A percentile compares a stretch with the other conserved stretches of the same genome.
phyloP scores from a whole-genome alignment of 1,139 yeast species.

The Protomyces pachydermus region DNA sequence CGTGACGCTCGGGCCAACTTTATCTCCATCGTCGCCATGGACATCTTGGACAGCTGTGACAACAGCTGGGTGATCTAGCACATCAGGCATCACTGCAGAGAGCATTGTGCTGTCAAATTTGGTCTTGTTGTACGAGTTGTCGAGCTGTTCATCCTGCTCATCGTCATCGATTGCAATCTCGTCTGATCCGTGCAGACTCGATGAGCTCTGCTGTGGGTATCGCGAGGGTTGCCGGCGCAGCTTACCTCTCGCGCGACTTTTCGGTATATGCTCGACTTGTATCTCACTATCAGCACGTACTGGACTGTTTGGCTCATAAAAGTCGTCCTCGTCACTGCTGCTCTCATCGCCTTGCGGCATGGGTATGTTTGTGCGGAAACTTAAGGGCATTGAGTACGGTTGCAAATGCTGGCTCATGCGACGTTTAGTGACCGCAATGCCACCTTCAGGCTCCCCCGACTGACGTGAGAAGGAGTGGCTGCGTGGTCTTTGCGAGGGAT shows the following conservation, averaged over 20 bases:
- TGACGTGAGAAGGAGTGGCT: not conserved
- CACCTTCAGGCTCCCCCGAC: not conserved
- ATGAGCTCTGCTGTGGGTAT: not conserved
- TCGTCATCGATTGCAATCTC: not conserved
- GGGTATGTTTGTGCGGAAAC: conserved; percentile 18
- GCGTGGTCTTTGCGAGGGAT: not conserved
- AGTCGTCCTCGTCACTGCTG: conserved; percentile 9
- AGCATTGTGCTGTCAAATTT: not conserved
- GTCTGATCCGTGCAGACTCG: not conserved
- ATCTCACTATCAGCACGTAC: not conserved
- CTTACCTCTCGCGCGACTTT: not conserved
- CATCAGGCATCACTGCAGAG: not conserved
- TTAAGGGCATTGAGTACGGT: conserved; percentile 10
- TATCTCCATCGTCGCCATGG: not conserved
- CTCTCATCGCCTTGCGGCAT: conserved; percentile 20
- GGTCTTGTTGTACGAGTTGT: not conserved
- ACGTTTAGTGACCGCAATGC: conserved; percentile 1
- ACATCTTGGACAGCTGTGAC: not conserved
- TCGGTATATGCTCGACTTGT: not conserved
- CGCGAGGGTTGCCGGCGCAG: not conserved
- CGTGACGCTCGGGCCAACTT: not conserved
- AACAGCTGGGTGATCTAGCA: not conserved
- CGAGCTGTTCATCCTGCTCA: not conserved
- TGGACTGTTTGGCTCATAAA: not conserved
- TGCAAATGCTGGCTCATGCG: conserved; percentile 4